Evolutionary conservation across 176 grass and related monocot species (phyloP).

Genomic region (Zizania latifolia): DNA sequence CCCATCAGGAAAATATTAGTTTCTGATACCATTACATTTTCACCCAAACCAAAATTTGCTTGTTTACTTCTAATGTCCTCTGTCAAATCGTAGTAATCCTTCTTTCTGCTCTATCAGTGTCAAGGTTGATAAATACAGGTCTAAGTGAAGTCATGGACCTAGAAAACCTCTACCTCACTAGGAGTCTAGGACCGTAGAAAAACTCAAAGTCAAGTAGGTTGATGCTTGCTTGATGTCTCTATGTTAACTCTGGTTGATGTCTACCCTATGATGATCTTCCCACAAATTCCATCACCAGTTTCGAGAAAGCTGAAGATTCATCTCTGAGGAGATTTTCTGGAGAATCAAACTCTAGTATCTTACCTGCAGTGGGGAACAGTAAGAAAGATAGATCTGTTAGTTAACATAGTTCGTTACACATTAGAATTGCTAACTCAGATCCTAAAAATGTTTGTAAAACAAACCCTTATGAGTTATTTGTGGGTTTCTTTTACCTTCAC

Average conservation of each 20-base stretch:
- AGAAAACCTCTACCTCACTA: too few relatives aligned
- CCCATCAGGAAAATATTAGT: background rate
- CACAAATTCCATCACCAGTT: constrained; percentile 68
- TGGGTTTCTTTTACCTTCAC: constrained; percentile 51
- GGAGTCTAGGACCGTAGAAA: too few relatives aligned
- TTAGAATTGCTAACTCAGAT: background rate
- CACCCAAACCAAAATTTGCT: background rate
- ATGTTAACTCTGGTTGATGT: constrained; percentile 11
- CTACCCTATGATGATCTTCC: constrained; percentile 55
- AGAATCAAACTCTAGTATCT: constrained; percentile 75
- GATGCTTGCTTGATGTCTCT: constrained; percentile 15
- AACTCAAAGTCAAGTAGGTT: background rate
- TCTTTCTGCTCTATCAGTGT: background rate
- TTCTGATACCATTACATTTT: background rate
- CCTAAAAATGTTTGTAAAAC: background rate
- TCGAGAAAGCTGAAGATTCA: constrained; percentile 70
- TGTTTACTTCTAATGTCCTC: background rate
- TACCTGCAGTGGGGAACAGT: constrained; percentile 46
- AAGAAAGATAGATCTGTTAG: background rate
- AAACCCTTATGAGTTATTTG: background rate
- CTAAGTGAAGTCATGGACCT: background rate
- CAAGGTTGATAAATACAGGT: constrained; percentile 9
- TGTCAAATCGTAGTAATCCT: background rate
- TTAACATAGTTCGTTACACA: background rate
- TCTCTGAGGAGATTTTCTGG: constrained; percentile 58